A percentile compares a stretch with the other conserved stretches of the same genome.
These are phyloP conservation scores for Cytospora mali DNA, from an alignment of 2,329 filamentous ascomycete genomes.

Conservation along the genomic window DNA sequence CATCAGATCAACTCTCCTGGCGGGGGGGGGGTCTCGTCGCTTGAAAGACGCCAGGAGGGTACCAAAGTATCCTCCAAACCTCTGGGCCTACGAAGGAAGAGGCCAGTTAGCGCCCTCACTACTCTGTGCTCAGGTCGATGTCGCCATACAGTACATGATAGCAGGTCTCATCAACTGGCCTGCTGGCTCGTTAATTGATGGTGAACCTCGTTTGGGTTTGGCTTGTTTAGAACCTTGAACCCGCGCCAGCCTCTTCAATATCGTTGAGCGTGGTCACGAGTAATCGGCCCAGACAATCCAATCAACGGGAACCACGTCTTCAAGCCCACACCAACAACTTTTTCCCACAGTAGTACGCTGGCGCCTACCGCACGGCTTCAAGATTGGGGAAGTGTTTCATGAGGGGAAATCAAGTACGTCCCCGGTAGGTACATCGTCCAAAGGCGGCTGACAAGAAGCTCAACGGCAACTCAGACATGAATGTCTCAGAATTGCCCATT, in stretches of 20 bases:
- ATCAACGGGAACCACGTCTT: slow-evolving; percentile 40
- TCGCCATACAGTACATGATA: slow-evolving; percentile 3
- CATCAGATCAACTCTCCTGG: neutral
- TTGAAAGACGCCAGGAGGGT: neutral
- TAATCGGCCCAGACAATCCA: slow-evolving; percentile 34
- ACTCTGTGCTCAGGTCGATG: neutral
- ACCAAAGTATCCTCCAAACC: neutral
- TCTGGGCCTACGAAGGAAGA: neutral
- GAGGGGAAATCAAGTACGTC: slow-evolving; percentile 21
- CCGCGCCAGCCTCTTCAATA: slow-evolving; percentile 34
- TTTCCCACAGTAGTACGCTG: slow-evolving; percentile 29
- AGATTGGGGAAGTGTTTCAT: slow-evolving; percentile 17
- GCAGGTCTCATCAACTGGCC: neutral
- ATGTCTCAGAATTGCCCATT: slow-evolving; percentile 3
- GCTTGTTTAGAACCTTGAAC: slow-evolving; percentile 32
- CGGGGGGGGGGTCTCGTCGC: neutral
- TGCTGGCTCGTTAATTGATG: neutral
- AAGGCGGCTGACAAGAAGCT: slow-evolving; percentile 16
- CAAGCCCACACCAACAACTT: slow-evolving; percentile 37
- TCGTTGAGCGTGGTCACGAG: slow-evolving; percentile 35
- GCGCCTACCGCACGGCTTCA: slow-evolving; percentile 19
- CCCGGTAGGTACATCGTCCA: neutral
- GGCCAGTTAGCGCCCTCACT: neutral
- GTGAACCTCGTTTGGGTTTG: slow-evolving; percentile 31
- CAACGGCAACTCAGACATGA: slow-evolving; percentile 13